A percentile compares a stretch with the other conserved stretches of the same genome.
Evolutionary conservation across 2,329 filamentous ascomycete species (phyloP).

Genomic region (Bretziella fagacearum): DNA sequence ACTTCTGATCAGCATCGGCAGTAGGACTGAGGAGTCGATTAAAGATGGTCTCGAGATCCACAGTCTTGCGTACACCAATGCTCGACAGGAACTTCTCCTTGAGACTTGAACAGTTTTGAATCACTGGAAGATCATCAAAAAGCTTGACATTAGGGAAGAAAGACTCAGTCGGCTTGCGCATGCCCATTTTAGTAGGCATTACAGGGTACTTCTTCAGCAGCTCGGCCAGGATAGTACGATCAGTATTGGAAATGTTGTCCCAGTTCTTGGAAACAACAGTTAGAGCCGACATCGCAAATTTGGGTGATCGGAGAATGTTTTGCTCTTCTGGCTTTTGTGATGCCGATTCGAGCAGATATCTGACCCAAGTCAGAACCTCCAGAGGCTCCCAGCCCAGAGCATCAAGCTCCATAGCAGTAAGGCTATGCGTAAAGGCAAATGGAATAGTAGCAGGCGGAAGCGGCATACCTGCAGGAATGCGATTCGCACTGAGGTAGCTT

Average conservation of each 20-base stretch:
- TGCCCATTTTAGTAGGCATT: slow-evolving; percentile 80
- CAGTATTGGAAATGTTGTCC: slow-evolving; percentile 32
- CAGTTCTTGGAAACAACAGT: slow-evolving; percentile 74
- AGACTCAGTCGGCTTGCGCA: slow-evolving; percentile 69
- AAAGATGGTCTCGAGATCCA: slow-evolving; percentile 89
- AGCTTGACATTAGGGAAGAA: slow-evolving; percentile 90
- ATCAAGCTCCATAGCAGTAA: slow-evolving; percentile 51
- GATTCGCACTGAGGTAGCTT: slow-evolving; percentile 58
- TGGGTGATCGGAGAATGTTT: slow-evolving; percentile 52
- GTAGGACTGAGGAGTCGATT: slow-evolving; percentile 55
- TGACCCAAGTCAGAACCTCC: slow-evolving; percentile 70
- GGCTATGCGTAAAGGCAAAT: slow-evolving; percentile 58
- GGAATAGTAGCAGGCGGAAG: slow-evolving; percentile 70
- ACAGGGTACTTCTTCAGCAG: slow-evolving; percentile 52
- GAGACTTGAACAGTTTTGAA: slow-evolving; percentile 57
- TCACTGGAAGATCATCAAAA: slow-evolving; percentile 80
- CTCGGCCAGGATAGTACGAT: slow-evolving; percentile 9
- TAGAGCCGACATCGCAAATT: slow-evolving; percentile 63
- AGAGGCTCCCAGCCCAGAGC: slow-evolving; percentile 75
- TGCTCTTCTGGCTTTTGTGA: slow-evolving; percentile 43
- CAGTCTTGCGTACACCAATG: slow-evolving; percentile 83
- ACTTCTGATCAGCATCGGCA: slow-evolving; percentile 42
- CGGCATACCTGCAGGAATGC: slow-evolving; percentile 66
- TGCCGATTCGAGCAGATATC: slow-evolving; percentile 56
- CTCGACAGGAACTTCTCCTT: slow-evolving; percentile 80